Evolutionary conservation across 495 filamentous ascomycete species (phyloP).

Genomic region (Sphaerosporella brunnea): DNA sequence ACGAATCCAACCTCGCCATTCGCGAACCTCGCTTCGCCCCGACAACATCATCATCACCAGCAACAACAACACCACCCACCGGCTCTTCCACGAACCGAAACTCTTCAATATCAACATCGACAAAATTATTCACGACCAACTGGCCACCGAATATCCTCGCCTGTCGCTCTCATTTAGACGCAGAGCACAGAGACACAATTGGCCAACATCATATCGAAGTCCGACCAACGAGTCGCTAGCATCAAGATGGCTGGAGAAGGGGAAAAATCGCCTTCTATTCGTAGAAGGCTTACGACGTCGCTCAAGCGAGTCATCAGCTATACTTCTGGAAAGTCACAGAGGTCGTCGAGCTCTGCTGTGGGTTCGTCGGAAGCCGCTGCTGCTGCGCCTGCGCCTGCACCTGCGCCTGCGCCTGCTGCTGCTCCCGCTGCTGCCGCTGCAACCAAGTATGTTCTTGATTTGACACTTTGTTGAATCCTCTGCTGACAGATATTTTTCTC

Average conservation of each 20-base stretch:
- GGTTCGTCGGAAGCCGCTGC: conserved; percentile 1
- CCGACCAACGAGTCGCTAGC: too few relatives aligned
- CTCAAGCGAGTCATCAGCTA: conserved; percentile 21
- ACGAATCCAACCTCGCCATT: too few relatives aligned
- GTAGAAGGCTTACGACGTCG: conserved; percentile 18
- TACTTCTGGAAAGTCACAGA: conserved; percentile 2
- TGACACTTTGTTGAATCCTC: neutral
- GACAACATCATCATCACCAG: too few relatives aligned
- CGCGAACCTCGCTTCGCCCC: too few relatives aligned
- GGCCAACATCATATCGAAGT: too few relatives aligned
- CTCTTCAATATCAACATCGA: too few relatives aligned
- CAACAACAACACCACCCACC: too few relatives aligned
- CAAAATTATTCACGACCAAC: too few relatives aligned
- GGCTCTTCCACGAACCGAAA: too few relatives aligned
- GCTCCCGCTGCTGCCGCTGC: neutral
- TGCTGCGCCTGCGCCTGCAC: neutral
- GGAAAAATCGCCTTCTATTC: conserved; percentile 15
- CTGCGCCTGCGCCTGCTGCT: neutral
- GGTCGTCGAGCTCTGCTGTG: conserved; percentile 5
- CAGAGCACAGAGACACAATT: too few relatives aligned
- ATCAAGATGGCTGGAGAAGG: conserved; percentile 20
- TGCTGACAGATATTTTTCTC: neutral
- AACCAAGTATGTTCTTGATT: neutral
- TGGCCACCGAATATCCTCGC: too few relatives aligned
- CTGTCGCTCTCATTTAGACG: too few relatives aligned